Percentiles rank a stretch among this genome's conserved stretches.
Conservation (phyloP, 306 rosid species). For the Hippophae gyantsensis region DNA sequence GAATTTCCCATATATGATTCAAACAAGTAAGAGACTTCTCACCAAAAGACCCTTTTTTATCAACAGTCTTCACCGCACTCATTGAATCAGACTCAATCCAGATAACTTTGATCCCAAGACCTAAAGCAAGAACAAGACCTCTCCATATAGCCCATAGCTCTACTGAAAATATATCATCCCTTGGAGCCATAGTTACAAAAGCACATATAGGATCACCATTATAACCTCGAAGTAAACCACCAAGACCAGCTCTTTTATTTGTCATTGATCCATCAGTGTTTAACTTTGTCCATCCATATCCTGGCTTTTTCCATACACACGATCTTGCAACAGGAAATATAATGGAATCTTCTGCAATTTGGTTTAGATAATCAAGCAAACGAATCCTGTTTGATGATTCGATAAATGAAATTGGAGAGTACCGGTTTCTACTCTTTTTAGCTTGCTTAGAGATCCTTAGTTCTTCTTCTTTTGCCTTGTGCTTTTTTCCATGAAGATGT, state of each 20-base stretch:
- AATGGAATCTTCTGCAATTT: constrained; percentile 23
- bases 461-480: constrained; percentile 25
- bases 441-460: constrained; percentile 8
- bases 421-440: constrained; percentile 12
- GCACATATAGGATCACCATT: constrained; percentile 43
- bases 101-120: constrained; percentile 14
- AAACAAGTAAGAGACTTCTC: constrained; percentile 29
- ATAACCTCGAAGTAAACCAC: constrained; percentile 46
- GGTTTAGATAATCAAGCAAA: constrained; percentile 40
- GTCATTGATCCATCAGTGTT: constrained; percentile 56
- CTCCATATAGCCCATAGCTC: constrained; percentile 28
- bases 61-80: constrained; percentile 31
- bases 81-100: constrained; percentile 24
- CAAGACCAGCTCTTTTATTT: constrained; percentile 30
- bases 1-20: constrained; percentile 32
- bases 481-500: constrained; percentile 49
- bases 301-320: constrained; percentile 49
- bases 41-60: constrained; percentile 21
- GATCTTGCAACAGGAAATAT: constrained; percentile 25
- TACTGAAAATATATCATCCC: constrained; percentile 17
- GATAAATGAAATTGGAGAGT: constrained; percentile 6
- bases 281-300: constrained; percentile 48
- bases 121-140: constrained; percentile 21
- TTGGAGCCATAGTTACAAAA: constrained; percentile 43
- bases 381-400: constrained; percentile 29